Conservation (phyloP, 306 rosid genomes). For the Quercus glauca region DNA sequence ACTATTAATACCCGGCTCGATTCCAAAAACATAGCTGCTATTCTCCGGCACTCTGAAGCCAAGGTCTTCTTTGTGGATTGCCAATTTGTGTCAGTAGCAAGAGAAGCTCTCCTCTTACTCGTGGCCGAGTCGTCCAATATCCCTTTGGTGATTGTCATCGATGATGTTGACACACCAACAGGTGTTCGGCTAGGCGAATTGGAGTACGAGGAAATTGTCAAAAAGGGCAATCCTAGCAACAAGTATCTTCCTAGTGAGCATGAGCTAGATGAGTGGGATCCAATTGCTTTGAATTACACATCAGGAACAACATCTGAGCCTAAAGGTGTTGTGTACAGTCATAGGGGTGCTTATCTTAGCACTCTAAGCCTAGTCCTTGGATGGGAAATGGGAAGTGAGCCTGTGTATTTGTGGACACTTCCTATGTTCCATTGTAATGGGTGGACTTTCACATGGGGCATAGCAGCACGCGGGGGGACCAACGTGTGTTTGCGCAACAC, state of each 20-base stretch:
- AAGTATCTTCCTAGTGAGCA: conserved; percentile 12
- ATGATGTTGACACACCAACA: conserved; percentile 71
- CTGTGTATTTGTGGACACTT: conserved; percentile 78
- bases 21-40: conserved; percentile 62
- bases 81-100: conserved; percentile 46
- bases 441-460: conserved; percentile 96
- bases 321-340: conserved; percentile 87
- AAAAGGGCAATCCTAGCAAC: conserved; percentile 33
- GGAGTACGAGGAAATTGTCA: conserved; percentile 69
- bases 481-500: conserved; percentile 67
- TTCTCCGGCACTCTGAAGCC: conserved; percentile 74
- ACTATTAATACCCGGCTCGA: conserved; percentile 77
- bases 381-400: conserved; percentile 80
- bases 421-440: conserved; percentile 98
- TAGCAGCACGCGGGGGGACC: conserved; percentile 90
- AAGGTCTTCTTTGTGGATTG: conserved; percentile 76
- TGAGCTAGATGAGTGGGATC: conserved; percentile 61
- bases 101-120: conserved; percentile 54
- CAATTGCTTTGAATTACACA: conserved; percentile 79
- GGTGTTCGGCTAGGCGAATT: conserved; percentile 64
- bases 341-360: conserved; percentile 82
- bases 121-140: conserved; percentile 22
- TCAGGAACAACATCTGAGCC: conserved; percentile 93
- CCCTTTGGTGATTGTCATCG: conserved; percentile 72
- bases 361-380: conserved; percentile 66